Conservation (phyloP, 345 rosid genomes). For the Pseudoturritis turrita region DNA sequence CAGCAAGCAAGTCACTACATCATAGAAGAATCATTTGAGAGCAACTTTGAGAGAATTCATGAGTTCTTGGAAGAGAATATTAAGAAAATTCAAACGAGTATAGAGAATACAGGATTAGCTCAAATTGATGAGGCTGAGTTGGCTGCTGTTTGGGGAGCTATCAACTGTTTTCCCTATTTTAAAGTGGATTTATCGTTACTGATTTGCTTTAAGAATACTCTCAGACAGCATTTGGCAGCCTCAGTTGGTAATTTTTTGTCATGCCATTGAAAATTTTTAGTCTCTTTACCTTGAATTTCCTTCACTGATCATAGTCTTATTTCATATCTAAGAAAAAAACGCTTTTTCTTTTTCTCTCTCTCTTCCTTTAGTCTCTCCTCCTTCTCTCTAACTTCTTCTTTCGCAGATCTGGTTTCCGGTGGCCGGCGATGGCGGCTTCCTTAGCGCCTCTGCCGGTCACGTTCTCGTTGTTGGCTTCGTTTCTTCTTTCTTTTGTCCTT, state of each 20-base stretch:
- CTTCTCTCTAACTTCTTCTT: too few relatives aligned
- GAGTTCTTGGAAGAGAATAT: slow-evolving; percentile 37
- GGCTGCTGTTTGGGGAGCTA: slow-evolving; percentile 60
- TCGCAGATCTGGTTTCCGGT: too few relatives aligned
- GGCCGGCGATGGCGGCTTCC: too few relatives aligned
- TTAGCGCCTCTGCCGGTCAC: too few relatives aligned
- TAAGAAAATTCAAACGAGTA: slow-evolving; percentile 19
- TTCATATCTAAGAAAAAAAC: too few relatives aligned
- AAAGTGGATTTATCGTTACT: slow-evolving; percentile 38
- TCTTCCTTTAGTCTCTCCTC: too few relatives aligned
- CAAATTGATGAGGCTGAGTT: slow-evolving; percentile 37
- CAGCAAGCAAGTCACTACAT: slow-evolving; percentile 34
- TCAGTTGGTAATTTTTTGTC: slow-evolving; percentile 40
- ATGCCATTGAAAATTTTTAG: background rate
- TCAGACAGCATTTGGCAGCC: slow-evolving; percentile 37
- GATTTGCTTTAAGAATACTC: slow-evolving; percentile 45
- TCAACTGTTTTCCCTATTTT: slow-evolving; percentile 52
- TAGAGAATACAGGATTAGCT: slow-evolving; percentile 25
- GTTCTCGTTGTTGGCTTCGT: too few relatives aligned
- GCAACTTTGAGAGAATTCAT: slow-evolving; percentile 32
- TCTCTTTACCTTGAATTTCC: too few relatives aligned
- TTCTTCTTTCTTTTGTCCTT: too few relatives aligned
- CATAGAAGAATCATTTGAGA: slow-evolving; percentile 39
- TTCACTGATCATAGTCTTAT: background rate
- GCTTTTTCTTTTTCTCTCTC: too few relatives aligned